A percentile compares a stretch with the other conserved stretches of the same genome.
phyloP scores from a whole-genome alignment of 2,329 filamentous ascomycete species.

The Colletotrichum musae region DNA sequence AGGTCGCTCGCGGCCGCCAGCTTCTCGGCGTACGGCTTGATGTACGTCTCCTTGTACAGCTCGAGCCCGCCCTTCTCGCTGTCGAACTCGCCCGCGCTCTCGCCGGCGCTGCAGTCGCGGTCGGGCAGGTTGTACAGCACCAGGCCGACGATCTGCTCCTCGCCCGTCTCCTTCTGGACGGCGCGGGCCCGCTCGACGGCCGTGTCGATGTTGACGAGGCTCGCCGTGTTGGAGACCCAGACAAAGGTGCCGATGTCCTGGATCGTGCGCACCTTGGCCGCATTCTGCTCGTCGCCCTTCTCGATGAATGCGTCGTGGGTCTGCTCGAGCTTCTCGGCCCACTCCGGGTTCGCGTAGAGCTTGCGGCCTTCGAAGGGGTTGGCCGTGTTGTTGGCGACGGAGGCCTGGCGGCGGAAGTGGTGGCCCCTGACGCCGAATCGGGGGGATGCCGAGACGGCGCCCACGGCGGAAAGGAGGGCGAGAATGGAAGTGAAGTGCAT shows the following conservation, averaged over 20 bases:
- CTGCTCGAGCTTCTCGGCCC: conserved; percentile 57
- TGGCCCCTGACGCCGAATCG: conserved; percentile 24
- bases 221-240: conserved; percentile 56
- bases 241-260: conserved; percentile 58
- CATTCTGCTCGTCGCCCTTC: conserved; percentile 54
- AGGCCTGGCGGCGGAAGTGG: conserved; percentile 16
- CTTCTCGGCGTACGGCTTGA: conserved; percentile 56
- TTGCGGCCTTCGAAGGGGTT: conserved; percentile 64
- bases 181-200: conserved; percentile 56
- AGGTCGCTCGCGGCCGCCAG: conserved; percentile 54
- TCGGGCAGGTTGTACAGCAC: conserved; percentile 63
- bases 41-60: conserved; percentile 57
- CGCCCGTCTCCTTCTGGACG: conserved; percentile 51
- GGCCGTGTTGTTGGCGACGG: conserved; percentile 24
- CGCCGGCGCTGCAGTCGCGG: conserved; percentile 60
- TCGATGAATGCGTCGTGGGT: conserved; percentile 54
- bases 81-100: conserved; percentile 58
- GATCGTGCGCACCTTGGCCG: conserved; percentile 54
- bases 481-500: conserved; percentile 41
- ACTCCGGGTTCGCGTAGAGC: conserved; percentile 62
- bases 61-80: conserved; percentile 53
- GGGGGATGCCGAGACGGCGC: conserved; percentile 39
- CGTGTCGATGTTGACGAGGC: conserved; percentile 55
- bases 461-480: conserved; percentile 34
- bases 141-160: conserved; percentile 58